Conservation (phyloP, 768 basidiomycete genomes). For the Mrakia gelida region DNA sequence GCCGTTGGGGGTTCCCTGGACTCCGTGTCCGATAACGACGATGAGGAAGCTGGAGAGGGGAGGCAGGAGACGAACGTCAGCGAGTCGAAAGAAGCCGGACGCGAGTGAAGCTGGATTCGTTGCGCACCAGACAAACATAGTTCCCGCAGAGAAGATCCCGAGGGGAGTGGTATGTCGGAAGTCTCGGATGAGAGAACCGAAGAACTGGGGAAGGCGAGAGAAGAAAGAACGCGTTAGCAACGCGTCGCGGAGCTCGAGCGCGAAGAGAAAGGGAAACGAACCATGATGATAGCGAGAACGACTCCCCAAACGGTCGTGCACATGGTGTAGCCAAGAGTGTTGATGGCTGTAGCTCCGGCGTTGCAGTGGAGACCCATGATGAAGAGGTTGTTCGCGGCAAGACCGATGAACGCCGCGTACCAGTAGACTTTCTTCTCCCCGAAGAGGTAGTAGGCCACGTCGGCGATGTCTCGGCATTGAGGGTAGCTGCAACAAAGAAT, state of each 20-base stretch:
- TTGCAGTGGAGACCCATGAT: constrained; percentile 35
- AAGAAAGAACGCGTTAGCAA: not conserved
- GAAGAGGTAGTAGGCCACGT: constrained; percentile 33
- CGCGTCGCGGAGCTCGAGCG: not conserved
- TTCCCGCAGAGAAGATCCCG: constrained; percentile 28
- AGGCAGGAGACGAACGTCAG: not conserved
- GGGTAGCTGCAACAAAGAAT: not conserved
- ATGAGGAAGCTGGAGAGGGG: constrained; percentile 26
- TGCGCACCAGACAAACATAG: constrained; percentile 33
- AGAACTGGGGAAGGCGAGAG: constrained; percentile 27
- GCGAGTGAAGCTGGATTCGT: not conserved
- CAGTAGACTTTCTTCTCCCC: constrained; percentile 23
- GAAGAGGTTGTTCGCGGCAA: constrained; percentile 37
- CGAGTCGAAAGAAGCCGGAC: not conserved
- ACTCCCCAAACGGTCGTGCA: constrained; percentile 35
- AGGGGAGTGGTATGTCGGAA: constrained; percentile 33
- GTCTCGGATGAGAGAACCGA: constrained; percentile 34
- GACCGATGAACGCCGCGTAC: constrained; percentile 32
- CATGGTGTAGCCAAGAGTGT: constrained; percentile 34
- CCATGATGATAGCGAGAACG: constrained; percentile 26
- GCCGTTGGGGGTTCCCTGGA: constrained; percentile 37
- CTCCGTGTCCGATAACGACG: constrained; percentile 37
- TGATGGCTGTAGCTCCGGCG: constrained; percentile 35
- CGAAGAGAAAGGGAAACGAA: not conserved
- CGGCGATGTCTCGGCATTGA: constrained; percentile 34